Conservation (phyloP, 2,329 filamentous ascomycete species). For the Botryotinia convoluta region DNA sequence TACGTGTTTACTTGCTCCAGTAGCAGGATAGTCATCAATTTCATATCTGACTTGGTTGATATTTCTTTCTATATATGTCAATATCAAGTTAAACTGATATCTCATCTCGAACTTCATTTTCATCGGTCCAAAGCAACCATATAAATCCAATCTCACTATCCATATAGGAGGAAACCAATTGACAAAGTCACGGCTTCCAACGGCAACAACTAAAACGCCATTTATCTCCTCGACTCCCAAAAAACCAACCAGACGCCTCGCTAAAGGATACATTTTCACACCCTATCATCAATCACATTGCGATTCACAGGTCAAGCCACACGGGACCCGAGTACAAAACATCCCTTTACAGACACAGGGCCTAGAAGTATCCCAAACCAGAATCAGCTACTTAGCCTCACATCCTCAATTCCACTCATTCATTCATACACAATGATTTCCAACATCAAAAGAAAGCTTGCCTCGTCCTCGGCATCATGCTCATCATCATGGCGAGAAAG, state of each 20-base stretch:
- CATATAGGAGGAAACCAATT: neutral
- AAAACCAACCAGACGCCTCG: slow-evolving; percentile 4
- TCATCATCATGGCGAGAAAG: neutral
- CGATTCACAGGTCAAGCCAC: neutral
- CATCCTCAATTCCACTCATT: neutral
- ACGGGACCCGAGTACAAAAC: neutral
- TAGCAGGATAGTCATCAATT: neutral
- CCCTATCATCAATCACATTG: neutral
- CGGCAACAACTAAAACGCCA: neutral
- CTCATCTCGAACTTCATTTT: neutral
- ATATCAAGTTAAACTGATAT: neutral
- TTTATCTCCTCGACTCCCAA: neutral
- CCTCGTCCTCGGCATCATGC: neutral
- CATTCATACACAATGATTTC: slow-evolving; percentile 4
- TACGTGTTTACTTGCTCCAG: neutral
- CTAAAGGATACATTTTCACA: slow-evolving; percentile 8
- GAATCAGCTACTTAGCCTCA: neutral
- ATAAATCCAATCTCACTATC: neutral
- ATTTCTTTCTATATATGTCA: neutral
- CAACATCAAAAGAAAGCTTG: slow-evolving; percentile 7
- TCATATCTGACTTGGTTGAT: neutral
- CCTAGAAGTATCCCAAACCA: neutral
- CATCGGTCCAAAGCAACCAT: neutral
- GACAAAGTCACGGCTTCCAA: neutral
- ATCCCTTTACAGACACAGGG: neutral